A percentile compares a stretch with the other conserved stretches of the same genome.
Conservation (phyloP, 1,139 yeast species). For the Zygosaccharomyces pseudobailii region DNA sequence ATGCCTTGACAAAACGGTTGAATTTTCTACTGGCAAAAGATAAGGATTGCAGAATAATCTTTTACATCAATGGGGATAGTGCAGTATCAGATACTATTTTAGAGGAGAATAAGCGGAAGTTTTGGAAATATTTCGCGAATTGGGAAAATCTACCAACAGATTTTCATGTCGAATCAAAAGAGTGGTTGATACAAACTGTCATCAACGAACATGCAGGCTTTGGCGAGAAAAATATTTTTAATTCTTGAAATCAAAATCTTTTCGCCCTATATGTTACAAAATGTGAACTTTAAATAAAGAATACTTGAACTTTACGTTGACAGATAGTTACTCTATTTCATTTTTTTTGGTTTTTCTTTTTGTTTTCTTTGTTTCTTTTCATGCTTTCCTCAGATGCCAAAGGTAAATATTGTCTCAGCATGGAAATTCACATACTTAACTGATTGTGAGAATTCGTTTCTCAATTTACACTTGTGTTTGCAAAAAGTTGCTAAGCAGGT, state of each 20-base stretch:
- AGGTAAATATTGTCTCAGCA: too few species aligned
- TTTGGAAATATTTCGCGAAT: not conserved
- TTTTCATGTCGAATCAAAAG: slow-evolving; percentile 44
- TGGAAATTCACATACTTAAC: too few species aligned
- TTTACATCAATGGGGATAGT: slow-evolving; percentile 13
- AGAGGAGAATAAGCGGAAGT: slow-evolving; percentile 4
- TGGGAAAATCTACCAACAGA: not conserved
- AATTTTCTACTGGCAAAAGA: not conserved
- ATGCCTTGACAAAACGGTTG: not conserved
- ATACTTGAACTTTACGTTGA: not conserved
- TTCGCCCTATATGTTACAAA: not conserved
- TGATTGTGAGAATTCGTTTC: not conserved
- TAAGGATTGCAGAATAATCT: slow-evolving; percentile 6
- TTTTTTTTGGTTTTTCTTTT: too few species aligned
- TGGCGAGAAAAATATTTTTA: not conserved
- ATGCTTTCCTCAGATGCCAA: too few species aligned
- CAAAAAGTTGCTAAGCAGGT: slow-evolving; percentile 5
- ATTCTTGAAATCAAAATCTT: not conserved
- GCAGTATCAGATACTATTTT: slow-evolving; percentile 7
- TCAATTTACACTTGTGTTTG: slow-evolving; percentile 3
- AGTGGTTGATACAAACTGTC: slow-evolving; percentile 71
- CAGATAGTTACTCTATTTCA: not conserved
- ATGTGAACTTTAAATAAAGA: not conserved
- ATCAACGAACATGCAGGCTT: slow-evolving; percentile 40
- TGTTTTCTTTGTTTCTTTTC: not conserved